These are phyloP conservation scores for Amphirosellinia nigrospora DNA, from an alignment of 495 filamentous ascomycete species.

Conservation along the genomic window DNA sequence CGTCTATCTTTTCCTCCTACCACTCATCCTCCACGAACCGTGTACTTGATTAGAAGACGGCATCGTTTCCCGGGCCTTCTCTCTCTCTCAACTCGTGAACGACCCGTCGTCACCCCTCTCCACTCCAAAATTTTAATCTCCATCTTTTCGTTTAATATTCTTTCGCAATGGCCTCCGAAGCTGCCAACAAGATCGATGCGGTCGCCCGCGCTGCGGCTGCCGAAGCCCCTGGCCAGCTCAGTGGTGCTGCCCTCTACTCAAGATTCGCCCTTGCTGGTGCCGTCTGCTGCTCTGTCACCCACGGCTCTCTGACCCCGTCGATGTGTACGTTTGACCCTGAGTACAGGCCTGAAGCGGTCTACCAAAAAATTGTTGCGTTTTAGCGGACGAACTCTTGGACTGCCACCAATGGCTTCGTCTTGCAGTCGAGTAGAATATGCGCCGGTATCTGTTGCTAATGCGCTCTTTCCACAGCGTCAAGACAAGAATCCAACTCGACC, in stretches of 20 bases:
- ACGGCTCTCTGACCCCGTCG: slow-evolving; percentile 92
- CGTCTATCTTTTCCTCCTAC: slow-evolving; percentile 1
- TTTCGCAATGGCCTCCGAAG: slow-evolving; percentile 25
- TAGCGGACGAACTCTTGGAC: slow-evolving; percentile 13
- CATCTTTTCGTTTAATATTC: neutral
- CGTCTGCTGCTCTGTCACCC: slow-evolving; percentile 92
- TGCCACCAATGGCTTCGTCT: neutral
- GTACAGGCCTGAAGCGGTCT: neutral
- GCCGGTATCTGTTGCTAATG: slow-evolving; percentile 28
- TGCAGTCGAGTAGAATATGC: neutral
- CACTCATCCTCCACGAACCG: neutral
- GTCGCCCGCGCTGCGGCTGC: slow-evolving; percentile 39
- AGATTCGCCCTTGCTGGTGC: slow-evolving; percentile 93
- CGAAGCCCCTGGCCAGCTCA: slow-evolving; percentile 43
- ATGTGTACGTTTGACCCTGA: slow-evolving; percentile 78
- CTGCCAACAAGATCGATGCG: slow-evolving; percentile 46
- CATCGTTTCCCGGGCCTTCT: slow-evolving; percentile 16
- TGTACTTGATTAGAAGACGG: slow-evolving; percentile 18
- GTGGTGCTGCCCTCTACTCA: slow-evolving; percentile 68
- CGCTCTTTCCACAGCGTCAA: slow-evolving; percentile 71
- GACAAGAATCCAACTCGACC: slow-evolving; percentile 93
- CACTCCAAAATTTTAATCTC: slow-evolving; percentile 15
- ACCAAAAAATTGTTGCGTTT: neutral
- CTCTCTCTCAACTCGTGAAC: slow-evolving; percentile 7
- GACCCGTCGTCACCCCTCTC: slow-evolving; percentile 11